Evolutionary conservation across 257 asterid genomes (phyloP).

Genomic region (Oldenlandia corymbosa): DNA sequence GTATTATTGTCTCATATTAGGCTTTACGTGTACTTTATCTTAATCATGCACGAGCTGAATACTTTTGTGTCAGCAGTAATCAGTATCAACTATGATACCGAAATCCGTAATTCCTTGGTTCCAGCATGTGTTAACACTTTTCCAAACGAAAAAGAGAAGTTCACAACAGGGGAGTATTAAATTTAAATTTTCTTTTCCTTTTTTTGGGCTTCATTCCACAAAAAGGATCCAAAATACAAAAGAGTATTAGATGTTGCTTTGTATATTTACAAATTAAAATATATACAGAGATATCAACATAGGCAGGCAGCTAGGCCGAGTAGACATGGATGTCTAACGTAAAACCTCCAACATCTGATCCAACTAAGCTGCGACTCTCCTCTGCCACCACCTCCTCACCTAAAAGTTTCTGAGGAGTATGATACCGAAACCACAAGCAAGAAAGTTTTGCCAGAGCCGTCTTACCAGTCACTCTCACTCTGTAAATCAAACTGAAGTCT

Average conservation of each 20-base stretch:
- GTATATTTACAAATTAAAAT: neutral
- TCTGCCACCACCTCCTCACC: constrained; percentile 22
- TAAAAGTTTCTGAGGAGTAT: constrained; percentile 22
- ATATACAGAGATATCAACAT: constrained; percentile 14
- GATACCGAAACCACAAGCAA: constrained; percentile 40
- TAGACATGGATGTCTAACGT: constrained; percentile 43
- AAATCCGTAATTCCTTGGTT: too few relatives aligned
- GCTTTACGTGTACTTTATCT: too few relatives aligned
- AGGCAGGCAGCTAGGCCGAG: constrained; percentile 9
- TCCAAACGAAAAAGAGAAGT: too few relatives aligned
- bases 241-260: neutral
- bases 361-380: constrained; percentile 14
- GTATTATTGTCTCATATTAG: too few relatives aligned
- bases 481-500: constrained; percentile 42
- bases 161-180: too few relatives aligned
- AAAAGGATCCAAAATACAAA: neutral
- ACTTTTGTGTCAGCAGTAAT: too few relatives aligned
- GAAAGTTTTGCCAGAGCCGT: constrained; percentile 52
- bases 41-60: too few relatives aligned
- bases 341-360: constrained; percentile 23
- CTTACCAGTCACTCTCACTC: constrained; percentile 43
- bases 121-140: too few relatives aligned
- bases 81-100: too few relatives aligned
- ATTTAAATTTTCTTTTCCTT: too few relatives aligned
- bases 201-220: neutral